These are phyloP conservation scores for Calocera viscosa DNA, from an alignment of 768 basidiomycete genomes.

Conservation along the genomic window DNA sequence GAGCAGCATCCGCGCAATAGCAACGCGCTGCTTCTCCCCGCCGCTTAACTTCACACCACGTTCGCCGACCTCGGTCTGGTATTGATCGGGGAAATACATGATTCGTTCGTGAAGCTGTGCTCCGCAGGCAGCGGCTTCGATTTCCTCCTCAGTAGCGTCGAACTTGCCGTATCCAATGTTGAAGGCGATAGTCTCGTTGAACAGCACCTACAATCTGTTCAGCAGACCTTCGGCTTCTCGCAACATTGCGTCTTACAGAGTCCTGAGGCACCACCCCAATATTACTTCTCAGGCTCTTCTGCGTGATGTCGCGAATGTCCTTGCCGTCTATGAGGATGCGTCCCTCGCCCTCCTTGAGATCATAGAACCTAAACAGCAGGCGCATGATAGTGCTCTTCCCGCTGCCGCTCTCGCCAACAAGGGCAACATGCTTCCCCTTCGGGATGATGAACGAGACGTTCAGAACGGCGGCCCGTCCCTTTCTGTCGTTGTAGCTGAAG, in stretches of 20 bases:
- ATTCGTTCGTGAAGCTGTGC: constrained; percentile 85
- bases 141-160: constrained; percentile 54
- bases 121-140: constrained; percentile 63
- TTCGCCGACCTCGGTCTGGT: constrained; percentile 80
- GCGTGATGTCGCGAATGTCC: constrained; percentile 79
- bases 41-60: constrained; percentile 76
- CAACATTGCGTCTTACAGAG: constrained; percentile 56
- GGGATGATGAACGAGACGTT: constrained; percentile 80
- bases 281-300: constrained; percentile 59
- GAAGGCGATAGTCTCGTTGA: constrained; percentile 11
- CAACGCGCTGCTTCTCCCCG: constrained; percentile 82
- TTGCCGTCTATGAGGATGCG: constrained; percentile 74
- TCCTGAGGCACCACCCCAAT: constrained; percentile 92
- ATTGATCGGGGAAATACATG: constrained; percentile 67
- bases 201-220: constrained; percentile 30
- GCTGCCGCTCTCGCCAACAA: constrained; percentile 73
- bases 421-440: constrained; percentile 73
- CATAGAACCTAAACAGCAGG: constrained; percentile 87
- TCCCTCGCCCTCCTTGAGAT: constrained; percentile 64
- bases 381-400: constrained; percentile 77
- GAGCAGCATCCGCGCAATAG: constrained; percentile 73
- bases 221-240: constrained; percentile 16
- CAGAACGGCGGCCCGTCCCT: constrained; percentile 44
- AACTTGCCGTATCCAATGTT: constrained; percentile 62
- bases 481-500: constrained; percentile 71